phyloP scores from a whole-genome alignment of 345 rosid species.

The Salix caprea region DNA sequence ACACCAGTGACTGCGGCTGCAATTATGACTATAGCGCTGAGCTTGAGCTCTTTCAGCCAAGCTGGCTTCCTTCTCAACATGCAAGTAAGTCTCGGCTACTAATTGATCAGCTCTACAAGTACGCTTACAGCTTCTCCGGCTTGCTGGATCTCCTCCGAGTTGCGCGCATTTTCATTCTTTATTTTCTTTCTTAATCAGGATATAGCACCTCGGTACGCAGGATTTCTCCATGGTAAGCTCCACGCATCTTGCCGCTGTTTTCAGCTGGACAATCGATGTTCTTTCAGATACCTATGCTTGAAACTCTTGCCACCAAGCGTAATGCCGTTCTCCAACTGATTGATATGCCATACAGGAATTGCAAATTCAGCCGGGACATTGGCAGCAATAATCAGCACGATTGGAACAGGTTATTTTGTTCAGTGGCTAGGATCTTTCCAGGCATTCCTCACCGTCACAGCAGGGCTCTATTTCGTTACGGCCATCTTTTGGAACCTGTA shows the following conservation, averaged over 20 bases:
- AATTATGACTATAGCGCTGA: slow-evolving; percentile 64
- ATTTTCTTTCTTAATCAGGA: slow-evolving; percentile 47
- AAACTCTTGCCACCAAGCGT: not conserved
- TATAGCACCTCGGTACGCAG: slow-evolving; percentile 86
- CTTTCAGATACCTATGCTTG: not conserved
- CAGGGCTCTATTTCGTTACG: slow-evolving; percentile 65
- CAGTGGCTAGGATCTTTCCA: slow-evolving; percentile 89
- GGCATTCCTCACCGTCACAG: slow-evolving; percentile 75
- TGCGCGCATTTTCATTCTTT: not conserved
- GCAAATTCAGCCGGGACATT: slow-evolving; percentile 85
- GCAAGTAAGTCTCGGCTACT: slow-evolving; percentile 51
- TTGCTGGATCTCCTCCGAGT: not conserved
- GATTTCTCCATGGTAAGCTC: slow-evolving; percentile 74
- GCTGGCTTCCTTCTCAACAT: slow-evolving; percentile 95
- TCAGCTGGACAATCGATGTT: not conserved
- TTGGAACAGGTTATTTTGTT: slow-evolving; percentile 89
- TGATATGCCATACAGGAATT: slow-evolving; percentile 42
- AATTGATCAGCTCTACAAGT: not conserved
- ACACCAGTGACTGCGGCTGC: slow-evolving; percentile 63
- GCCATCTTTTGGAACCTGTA: slow-evolving; percentile 66
- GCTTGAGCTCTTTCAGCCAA: slow-evolving; percentile 96
- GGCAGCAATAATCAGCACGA: slow-evolving; percentile 90
- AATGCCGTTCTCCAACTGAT: not conserved
- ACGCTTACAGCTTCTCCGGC: too few species aligned
- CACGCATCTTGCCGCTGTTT: not conserved